A percentile compares a stretch with the other conserved stretches of the same genome.
Evolutionary conservation across 805 yeast species (phyloP).

Genomic region (Sugiyamaella floridensis): DNA sequence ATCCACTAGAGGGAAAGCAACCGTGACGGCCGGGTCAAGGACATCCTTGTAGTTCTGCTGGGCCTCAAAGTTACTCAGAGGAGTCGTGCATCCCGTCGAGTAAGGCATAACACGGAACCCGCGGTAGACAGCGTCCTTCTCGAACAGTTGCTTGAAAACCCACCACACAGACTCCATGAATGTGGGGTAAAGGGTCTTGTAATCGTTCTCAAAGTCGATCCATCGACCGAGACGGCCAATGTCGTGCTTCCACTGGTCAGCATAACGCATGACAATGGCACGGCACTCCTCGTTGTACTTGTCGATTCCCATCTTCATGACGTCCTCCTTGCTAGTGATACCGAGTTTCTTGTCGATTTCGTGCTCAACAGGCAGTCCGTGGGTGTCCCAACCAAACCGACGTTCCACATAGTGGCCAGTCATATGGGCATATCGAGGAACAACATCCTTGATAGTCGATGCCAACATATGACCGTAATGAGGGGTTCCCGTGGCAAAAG

Average conservation of each 20-base stretch:
- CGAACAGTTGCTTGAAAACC: conserved; percentile 86
- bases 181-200: conserved; percentile 89
- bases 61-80: conserved; percentile 95
- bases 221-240: conserved; percentile 96
- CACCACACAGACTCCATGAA: conserved; percentile 99
- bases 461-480: conserved; percentile 98
- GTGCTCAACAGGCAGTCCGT: conserved; percentile 97
- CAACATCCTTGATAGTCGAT: conserved; percentile 93
- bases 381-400: conserved; percentile 99
- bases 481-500: conserved; percentile 99
- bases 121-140: conserved; percentile 84
- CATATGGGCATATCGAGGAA: conserved; percentile 97
- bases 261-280: conserved; percentile 94
- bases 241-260: conserved; percentile 88
- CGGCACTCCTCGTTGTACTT: conserved; percentile 94
- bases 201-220: conserved; percentile 98
- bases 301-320: conserved; percentile 86
- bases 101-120: conserved; percentile 98
- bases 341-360: conserved; percentile 97
- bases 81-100: conserved; percentile 95
- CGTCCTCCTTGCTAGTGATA: conserved; percentile 89
- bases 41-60: conserved; percentile 98
- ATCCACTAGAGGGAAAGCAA: conserved; percentile 74
- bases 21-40: conserved; percentile 90
- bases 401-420: conserved; percentile 94